A percentile compares a stretch with the other conserved stretches of the same genome.
Conservation (phyloP, 257 asterid genomes). For the Anisodus acutangulus region DNA sequence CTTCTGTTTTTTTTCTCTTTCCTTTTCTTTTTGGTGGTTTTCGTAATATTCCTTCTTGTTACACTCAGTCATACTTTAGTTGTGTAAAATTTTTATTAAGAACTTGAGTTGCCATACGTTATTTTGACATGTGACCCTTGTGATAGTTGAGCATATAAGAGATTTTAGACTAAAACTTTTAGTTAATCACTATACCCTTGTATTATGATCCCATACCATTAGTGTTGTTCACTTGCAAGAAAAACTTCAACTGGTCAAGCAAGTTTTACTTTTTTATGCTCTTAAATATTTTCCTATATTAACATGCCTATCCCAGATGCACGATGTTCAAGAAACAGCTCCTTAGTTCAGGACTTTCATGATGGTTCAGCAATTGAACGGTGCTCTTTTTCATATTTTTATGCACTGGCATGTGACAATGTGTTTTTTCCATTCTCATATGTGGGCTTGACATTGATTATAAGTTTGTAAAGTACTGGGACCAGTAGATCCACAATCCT, state of each 20-base stretch:
- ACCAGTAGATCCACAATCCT: background rate
- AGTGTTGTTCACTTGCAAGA: constrained; percentile 4
- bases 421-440: background rate
- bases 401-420: background rate
- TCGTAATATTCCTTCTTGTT: background rate
- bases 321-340: background rate
- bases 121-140: background rate
- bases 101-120: background rate
- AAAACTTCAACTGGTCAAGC: constrained; percentile 17
- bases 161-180: background rate
- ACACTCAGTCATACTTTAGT: background rate
- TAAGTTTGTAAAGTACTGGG: constrained; percentile 10
- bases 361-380: background rate
- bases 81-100: background rate
- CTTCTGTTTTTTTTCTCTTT: background rate
- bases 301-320: background rate
- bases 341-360: background rate
- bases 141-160: background rate
- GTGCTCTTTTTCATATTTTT: background rate
- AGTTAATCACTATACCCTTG: background rate
- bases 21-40: background rate
- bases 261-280: background rate
- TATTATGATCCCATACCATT: background rate
- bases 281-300: background rate
- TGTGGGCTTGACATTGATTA: background rate